phyloP scores from a whole-genome alignment of 2,329 filamentous ascomycete species.

The Coniochaeta hoffmannii region DNA sequence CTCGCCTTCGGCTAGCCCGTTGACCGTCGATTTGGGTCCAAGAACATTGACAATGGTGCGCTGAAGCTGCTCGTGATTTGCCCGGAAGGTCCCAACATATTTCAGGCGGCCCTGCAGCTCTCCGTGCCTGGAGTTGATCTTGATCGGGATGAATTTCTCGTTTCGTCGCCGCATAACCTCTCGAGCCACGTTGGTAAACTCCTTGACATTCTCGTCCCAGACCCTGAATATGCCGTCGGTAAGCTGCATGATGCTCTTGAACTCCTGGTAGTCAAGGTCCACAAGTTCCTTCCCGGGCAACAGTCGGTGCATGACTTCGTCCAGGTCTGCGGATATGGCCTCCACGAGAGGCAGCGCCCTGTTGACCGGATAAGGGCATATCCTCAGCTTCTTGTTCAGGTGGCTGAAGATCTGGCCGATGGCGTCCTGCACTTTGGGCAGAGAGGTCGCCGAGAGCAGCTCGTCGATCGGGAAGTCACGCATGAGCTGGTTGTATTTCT shows the following conservation, averaged over 20 bases:
- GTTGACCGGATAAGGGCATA: constrained; percentile 90
- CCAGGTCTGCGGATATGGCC: constrained; percentile 89
- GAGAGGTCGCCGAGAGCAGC: constrained; percentile 80
- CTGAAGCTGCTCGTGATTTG: constrained; percentile 96
- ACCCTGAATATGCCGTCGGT: constrained; percentile 80
- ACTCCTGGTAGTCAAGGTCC: constrained; percentile 87
- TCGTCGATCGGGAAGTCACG: constrained; percentile 96
- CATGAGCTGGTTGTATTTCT: constrained; percentile 99
- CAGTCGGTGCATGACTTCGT: constrained; percentile 76
- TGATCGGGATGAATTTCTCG: constrained; percentile 98
- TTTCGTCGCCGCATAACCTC: constrained; percentile 89
- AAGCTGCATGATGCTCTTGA: constrained; percentile 74
- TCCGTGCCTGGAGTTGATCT: constrained; percentile 80
- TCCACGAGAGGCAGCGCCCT: constrained; percentile 91
- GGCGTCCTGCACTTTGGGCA: constrained; percentile 83
- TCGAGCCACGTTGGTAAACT: constrained; percentile 95
- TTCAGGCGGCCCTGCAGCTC: constrained; percentile 85
- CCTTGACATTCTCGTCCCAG: constrained; percentile 95
- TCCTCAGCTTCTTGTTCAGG: constrained; percentile 94
- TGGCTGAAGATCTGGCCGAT: constrained; percentile 86
- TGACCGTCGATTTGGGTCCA: constrained; percentile 60
- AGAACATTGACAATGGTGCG: constrained; percentile 96
- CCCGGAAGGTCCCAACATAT: constrained; percentile 90
- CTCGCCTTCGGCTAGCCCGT: constrained; percentile 42
- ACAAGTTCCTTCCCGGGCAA: constrained; percentile 83